Evolutionary conservation across 352 stramenopile genomes (phyloP).

Genomic region (Globisporangium splendens): DNA sequence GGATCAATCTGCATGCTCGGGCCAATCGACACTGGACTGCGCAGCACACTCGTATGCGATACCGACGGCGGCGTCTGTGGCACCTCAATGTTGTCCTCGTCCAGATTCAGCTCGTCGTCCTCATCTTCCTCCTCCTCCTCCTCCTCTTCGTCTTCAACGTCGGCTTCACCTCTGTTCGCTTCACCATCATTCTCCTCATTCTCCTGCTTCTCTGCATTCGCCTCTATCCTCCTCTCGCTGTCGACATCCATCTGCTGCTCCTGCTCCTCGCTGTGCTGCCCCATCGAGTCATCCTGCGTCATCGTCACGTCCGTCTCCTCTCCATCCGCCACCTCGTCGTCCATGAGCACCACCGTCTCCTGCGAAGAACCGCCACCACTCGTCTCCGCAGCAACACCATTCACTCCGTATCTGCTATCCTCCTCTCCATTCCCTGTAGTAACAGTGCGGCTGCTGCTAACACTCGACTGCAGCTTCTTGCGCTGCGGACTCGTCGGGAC

Average conservation of each 20-base stretch:
- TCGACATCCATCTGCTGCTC: background rate
- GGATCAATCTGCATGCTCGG: constrained; percentile 19
- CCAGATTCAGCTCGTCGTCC: background rate
- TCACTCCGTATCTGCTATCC: background rate
- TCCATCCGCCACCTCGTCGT: constrained; percentile 8
- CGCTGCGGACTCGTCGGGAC: constrained; percentile 1
- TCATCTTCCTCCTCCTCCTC: constrained; percentile 2
- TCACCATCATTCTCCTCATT: background rate
- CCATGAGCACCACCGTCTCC: constrained; percentile 3
- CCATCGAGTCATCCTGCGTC: constrained; percentile 11
- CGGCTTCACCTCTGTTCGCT: background rate
- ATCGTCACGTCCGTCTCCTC: constrained; percentile 4
- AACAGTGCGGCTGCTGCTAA: background rate
- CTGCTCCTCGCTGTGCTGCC: constrained; percentile 9
- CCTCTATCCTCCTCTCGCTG: background rate
- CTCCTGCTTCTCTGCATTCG: background rate
- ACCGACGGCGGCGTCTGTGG: constrained; percentile 17
- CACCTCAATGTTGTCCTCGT: constrained; percentile 6
- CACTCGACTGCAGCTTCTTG: constrained; percentile 1
- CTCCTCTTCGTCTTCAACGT: background rate
- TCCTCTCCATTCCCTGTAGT: background rate
- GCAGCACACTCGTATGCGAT: constrained; percentile 5
- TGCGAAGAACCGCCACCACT: constrained; percentile 2
- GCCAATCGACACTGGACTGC: constrained; percentile 3
- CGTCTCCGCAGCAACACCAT: background rate